Conservation (phyloP, 495 filamentous ascomycete species). For the Aspergillus leporis region DNA sequence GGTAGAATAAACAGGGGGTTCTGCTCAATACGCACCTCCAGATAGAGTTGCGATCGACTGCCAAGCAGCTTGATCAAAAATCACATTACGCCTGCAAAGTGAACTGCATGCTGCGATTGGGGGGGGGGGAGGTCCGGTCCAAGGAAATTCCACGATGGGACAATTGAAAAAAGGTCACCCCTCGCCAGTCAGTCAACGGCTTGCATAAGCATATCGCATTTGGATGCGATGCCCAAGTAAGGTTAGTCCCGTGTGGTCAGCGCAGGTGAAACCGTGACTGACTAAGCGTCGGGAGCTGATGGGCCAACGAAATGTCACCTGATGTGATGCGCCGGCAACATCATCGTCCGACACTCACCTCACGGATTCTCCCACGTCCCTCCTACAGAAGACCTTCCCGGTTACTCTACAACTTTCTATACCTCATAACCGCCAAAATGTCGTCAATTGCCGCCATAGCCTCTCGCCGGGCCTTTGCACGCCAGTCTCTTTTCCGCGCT, state of each 20-base stretch:
- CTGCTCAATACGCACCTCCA: background rate
- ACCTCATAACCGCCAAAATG: slow-evolving; percentile 41
- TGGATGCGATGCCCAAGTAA: background rate
- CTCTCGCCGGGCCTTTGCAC: slow-evolving; percentile 50
- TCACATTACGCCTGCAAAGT: slow-evolving; percentile 14
- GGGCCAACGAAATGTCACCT: slow-evolving; percentile 33
- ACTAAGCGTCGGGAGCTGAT: slow-evolving; percentile 9
- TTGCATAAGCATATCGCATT: background rate
- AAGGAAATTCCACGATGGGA: background rate
- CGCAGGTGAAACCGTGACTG: slow-evolving; percentile 34
- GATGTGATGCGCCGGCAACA: slow-evolving; percentile 38
- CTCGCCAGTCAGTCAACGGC: background rate
- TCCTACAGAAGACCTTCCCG: slow-evolving; percentile 19
- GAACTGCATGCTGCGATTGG: slow-evolving; percentile 2
- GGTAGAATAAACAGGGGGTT: background rate
- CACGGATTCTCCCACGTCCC: slow-evolving; percentile 31
- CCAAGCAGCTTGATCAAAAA: background rate
- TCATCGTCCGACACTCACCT: slow-evolving; percentile 36
- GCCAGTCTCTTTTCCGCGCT: slow-evolving; percentile 45
- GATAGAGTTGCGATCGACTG: slow-evolving; percentile 3
- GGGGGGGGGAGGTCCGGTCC: too few relatives aligned
- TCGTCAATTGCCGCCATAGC: slow-evolving; percentile 55
- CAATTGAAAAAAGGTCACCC: background rate
- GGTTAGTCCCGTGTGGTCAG: too few relatives aligned
- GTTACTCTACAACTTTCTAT: slow-evolving; percentile 18